A percentile compares a stretch with the other conserved stretches of the same genome.
These are phyloP conservation scores for Monilinia polystroma DNA, from an alignment of 2,329 filamentous ascomycete species.

Conservation along the genomic window DNA sequence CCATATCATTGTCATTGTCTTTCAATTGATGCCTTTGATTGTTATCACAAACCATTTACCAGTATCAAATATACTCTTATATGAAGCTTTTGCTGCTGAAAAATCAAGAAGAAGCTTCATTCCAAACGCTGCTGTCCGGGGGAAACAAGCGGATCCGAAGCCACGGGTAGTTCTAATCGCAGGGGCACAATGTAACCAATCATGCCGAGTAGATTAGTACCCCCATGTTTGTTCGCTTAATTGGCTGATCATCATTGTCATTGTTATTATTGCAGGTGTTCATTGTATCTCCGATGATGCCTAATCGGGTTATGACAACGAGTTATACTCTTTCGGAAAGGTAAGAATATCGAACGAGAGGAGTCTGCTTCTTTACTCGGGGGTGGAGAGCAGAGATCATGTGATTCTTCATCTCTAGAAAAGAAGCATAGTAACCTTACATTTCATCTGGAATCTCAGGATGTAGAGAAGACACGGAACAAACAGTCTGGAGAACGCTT, in stretches of 20 bases:
- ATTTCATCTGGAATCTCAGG: slow-evolving; percentile 6
- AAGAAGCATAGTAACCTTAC: no score
- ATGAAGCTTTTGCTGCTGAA: background rate
- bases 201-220: slow-evolving; percentile 10
- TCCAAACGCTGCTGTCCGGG: background rate
- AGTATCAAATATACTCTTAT: background rate
- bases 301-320: background rate
- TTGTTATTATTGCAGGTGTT: background rate
- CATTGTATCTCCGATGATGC: background rate
- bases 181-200: background rate
- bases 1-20: no score
- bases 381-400: background rate
- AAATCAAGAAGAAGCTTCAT: background rate
- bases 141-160: slow-evolving; percentile 17
- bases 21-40: no score
- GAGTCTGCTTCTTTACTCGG: background rate
- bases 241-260: background rate
- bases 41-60: no score
- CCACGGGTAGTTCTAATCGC: background rate
- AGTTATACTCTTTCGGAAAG: background rate
- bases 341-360: background rate
- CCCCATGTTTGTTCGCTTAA: slow-evolving; percentile 14
- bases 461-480: background rate
- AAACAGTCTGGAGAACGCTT: background rate
- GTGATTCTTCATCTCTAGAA: background rate